These are phyloP conservation scores for Penium margaritaceum DNA, from an alignment of 139 green algal species.

Conservation along the genomic window DNA sequence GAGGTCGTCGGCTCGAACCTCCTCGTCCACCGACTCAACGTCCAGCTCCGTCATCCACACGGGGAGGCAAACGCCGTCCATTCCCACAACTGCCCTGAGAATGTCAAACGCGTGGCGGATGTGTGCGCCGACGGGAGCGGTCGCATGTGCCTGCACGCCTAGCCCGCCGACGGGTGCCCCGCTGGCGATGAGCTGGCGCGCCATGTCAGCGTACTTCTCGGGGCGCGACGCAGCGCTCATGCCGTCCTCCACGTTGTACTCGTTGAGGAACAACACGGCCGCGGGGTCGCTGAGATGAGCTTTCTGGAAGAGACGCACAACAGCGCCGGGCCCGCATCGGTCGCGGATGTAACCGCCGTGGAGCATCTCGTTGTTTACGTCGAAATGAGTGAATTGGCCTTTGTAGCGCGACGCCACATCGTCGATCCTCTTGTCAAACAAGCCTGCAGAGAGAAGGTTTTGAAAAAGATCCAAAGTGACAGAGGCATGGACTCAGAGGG, in stretches of 20 bases:
- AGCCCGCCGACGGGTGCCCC: conserved; percentile 31
- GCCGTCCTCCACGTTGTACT: conserved; percentile 37
- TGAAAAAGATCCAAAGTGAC: no score
- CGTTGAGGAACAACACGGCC: conserved; percentile 40
- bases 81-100: neutral
- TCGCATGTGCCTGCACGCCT: conserved; percentile 32
- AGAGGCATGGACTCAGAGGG: no score
- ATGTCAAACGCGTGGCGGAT: conserved; percentile 14
- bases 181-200: conserved; percentile 1
- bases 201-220: conserved; percentile 33
- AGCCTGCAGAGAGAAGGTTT: no score
- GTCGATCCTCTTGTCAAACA: conserved; percentile 20
- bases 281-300: conserved; percentile 13
- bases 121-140: conserved; percentile 6
- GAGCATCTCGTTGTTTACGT: conserved; percentile 48
- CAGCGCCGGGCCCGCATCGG: neutral
- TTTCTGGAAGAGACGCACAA: conserved; percentile 20
- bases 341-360: conserved; percentile 27
- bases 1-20: conserved; percentile 31
- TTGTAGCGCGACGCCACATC: conserved; percentile 15
- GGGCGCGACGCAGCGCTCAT: neutral
- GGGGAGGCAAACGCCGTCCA: no score
- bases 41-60: conserved; percentile 43
- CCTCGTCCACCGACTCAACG: conserved; percentile 16
- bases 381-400: conserved; percentile 19